Conservation (phyloP, 495 filamentous ascomycete genomes). For the Oidiodendron maius region DNA sequence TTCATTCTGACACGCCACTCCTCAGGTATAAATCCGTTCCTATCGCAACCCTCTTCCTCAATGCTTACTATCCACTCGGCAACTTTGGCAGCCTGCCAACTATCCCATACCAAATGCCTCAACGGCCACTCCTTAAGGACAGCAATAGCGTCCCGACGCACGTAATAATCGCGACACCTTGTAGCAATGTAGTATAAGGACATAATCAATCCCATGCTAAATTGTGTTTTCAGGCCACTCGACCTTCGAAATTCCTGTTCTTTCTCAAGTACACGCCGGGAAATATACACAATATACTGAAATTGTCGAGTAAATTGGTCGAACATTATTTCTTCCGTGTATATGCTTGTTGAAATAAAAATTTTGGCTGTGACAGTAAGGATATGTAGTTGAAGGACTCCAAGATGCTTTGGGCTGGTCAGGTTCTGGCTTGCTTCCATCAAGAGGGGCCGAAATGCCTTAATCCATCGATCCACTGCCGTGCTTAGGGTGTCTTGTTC, state of each 20-base stretch:
- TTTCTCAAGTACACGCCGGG: constrained; percentile 14
- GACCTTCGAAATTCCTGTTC: constrained; percentile 17
- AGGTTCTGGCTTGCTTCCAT: constrained; percentile 12
- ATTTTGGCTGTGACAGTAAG: constrained; percentile 13
- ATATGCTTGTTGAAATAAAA: constrained; percentile 12
- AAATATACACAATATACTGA: constrained; percentile 13
- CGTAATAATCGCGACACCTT: constrained; percentile 11
- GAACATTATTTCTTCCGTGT: constrained; percentile 8
- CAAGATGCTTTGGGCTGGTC: constrained; percentile 14
- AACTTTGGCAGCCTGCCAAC: constrained; percentile 16
- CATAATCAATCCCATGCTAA: constrained; percentile 16
- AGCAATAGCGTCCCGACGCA: constrained; percentile 13
- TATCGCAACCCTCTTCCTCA: constrained; percentile 11
- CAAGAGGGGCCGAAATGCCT: constrained; percentile 14
- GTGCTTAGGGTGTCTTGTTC: constrained; percentile 11
- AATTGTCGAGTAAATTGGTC: constrained; percentile 6
- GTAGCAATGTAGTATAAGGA: constrained; percentile 16
- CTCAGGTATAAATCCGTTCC: constrained; percentile 5
- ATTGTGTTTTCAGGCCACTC: constrained; percentile 12
- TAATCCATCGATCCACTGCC: constrained; percentile 13
- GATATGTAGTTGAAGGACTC: constrained; percentile 15
- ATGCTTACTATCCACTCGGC: constrained; percentile 15
- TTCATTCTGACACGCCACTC: constrained; percentile 12
- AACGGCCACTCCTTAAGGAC: constrained; percentile 14
- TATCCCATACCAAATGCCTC: constrained; percentile 15